phyloP scores from a whole-genome alignment of 108 stramenopile genomes.

The Hondaea fermentalgiana region DNA sequence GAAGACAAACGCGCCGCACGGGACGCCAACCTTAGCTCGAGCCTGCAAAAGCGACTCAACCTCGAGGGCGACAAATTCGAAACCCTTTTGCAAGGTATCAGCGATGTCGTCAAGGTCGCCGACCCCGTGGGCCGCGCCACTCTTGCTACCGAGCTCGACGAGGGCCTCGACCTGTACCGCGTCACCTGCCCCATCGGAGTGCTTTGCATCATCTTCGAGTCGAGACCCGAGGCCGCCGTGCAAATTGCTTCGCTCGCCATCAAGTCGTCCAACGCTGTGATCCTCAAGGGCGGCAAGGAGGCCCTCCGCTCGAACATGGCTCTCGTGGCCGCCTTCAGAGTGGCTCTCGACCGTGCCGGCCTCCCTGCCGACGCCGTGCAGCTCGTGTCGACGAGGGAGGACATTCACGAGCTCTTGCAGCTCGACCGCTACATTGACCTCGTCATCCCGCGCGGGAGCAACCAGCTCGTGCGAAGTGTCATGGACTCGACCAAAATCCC shows the following conservation, averaged over 20 bases:
- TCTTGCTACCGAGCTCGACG: constrained; percentile 63
- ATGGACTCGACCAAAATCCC: constrained; percentile 84
- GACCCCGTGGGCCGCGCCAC: constrained; percentile 40
- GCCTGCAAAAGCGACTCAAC: constrained; percentile 39
- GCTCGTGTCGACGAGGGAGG: constrained; percentile 77
- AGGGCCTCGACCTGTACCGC: constrained; percentile 74
- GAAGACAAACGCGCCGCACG: constrained; percentile 33
- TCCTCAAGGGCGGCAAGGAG: constrained; percentile 96
- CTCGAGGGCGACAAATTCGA: constrained; percentile 43
- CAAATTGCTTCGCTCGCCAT: constrained; percentile 94
- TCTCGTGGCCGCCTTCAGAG: constrained; percentile 73
- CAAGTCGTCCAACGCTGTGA: constrained; percentile 84
- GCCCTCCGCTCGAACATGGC: constrained; percentile 76
- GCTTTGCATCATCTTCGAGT: constrained; percentile 93
- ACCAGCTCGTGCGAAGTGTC: constrained; percentile 74
- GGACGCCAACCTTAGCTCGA: constrained; percentile 25
- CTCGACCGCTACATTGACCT: constrained; percentile 78
- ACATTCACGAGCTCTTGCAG: constrained; percentile 46
- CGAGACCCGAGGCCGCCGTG: constrained; percentile 90
- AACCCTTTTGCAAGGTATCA: constrained; percentile 41
- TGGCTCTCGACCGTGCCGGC: constrained; percentile 44
- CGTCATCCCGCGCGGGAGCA: constrained; percentile 92
- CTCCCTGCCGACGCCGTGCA: neutral
- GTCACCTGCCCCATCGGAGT: constrained; percentile 92
- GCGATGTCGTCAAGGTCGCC: constrained; percentile 20